A percentile compares a stretch with the other conserved stretches of the same genome.
phyloP scores from a whole-genome alignment of 495 filamentous ascomycete species.

The Polyplosphaeria fusca region DNA sequence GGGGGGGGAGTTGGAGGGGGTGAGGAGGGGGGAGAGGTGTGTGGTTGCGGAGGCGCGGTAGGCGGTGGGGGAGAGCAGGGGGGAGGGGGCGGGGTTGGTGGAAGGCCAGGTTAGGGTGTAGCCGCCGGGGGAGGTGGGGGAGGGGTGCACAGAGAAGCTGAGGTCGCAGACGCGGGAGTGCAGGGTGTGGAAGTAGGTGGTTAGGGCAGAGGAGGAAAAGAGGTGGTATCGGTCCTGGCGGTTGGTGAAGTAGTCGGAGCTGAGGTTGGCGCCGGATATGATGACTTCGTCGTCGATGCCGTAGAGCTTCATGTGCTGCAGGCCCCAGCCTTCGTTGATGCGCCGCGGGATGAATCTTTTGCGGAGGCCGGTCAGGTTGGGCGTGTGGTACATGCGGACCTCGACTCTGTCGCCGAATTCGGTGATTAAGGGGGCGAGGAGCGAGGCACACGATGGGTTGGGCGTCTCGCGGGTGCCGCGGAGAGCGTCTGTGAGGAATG shows the following conservation, averaged over 20 bases:
- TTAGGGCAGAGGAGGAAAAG: conserved; percentile 72
- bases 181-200: conserved; percentile 76
- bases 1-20: conserved; percentile 42
- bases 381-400: conserved; percentile 95
- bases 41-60: conserved; percentile 67
- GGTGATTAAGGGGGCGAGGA: conserved; percentile 73
- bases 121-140: conserved; percentile 46
- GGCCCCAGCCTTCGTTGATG: conserved; percentile 96
- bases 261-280: conserved; percentile 90
- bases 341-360: conserved; percentile 81
- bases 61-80: conserved; percentile 61
- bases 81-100: conserved; percentile 67
- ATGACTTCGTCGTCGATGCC: conserved; percentile 95
- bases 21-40: conserved; percentile 63
- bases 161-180: conserved; percentile 74
- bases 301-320: conserved; percentile 99
- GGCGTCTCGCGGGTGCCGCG: conserved; percentile 90
- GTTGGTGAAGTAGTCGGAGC: conserved; percentile 93
- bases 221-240: conserved; percentile 93
- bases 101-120: conserved; percentile 77
- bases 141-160: conserved; percentile 72
- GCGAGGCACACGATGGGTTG: conserved; percentile 81
- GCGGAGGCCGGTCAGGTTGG: conserved; percentile 82
- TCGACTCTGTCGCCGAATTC: conserved; percentile 92
- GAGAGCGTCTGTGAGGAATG: conserved; percentile 88